phyloP scores from a whole-genome alignment of 257 asterid species.

The Gentiana straminea region DNA sequence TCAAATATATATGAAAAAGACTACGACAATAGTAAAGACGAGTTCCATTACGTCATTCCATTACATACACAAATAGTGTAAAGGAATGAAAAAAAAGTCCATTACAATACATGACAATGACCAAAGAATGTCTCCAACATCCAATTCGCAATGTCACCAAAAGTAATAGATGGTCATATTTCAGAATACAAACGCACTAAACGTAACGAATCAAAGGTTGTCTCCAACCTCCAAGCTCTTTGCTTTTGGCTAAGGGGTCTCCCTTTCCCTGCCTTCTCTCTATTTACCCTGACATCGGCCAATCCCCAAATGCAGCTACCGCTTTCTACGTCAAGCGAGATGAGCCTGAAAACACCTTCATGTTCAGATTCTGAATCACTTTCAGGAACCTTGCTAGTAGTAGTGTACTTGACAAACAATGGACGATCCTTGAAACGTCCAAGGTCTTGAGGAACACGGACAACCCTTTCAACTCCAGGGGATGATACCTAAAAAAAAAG shows the following conservation, averaged over 20 bases:
- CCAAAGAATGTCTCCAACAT: too few species aligned
- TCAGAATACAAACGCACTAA: conserved; percentile 60
- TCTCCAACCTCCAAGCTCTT: conserved; percentile 67
- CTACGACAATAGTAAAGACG: too few species aligned
- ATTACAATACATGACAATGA: too few species aligned
- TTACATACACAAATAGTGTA: too few species aligned
- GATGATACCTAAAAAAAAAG: conserved; percentile 57
- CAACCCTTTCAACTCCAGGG: conserved; percentile 75
- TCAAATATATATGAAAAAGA: too few species aligned
- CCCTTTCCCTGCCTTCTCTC: conserved; percentile 87
- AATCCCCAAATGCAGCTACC: conserved; percentile 66
- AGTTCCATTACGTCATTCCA: too few species aligned
- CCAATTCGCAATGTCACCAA: too few species aligned
- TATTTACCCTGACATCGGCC: conserved; percentile 70
- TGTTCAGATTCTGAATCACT: conserved; percentile 35
- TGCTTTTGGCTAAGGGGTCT: conserved; percentile 82
- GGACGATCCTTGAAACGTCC: conserved; percentile 80
- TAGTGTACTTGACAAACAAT: conserved; percentile 52
- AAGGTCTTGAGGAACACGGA: conserved; percentile 69
- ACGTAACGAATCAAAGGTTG: conserved; percentile 48
- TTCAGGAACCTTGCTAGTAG: conserved; percentile 19
- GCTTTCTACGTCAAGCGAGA: conserved; percentile 41
- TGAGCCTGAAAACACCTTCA: conserved; percentile 59
- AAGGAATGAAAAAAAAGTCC: too few species aligned
- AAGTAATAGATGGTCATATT: conserved; percentile 16